These are phyloP conservation scores for Lepidium aucheri DNA, from an alignment of 345 rosid species.

Conservation along the genomic window DNA sequence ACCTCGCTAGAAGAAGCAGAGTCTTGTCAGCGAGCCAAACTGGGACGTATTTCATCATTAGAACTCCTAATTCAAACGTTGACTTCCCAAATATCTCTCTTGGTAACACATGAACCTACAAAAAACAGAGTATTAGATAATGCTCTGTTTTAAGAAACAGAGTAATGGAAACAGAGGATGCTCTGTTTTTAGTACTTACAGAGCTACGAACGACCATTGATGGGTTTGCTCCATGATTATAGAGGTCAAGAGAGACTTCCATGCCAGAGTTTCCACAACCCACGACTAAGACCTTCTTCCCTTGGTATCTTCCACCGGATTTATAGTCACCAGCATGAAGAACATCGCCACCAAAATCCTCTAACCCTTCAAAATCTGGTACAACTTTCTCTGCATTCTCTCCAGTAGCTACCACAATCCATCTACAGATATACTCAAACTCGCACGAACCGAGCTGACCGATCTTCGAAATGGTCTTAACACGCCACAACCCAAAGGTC, in stretches of 20 bases:
- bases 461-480: slow-evolving; percentile 40
- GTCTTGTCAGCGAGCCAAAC: slow-evolving; percentile 69
- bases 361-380: slow-evolving; percentile 68
- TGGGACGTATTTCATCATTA: slow-evolving; percentile 59
- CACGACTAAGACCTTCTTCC: slow-evolving; percentile 61
- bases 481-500: slow-evolving; percentile 61
- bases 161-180: not conserved
- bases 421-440: slow-evolving; percentile 67
- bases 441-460: slow-evolving; percentile 30
- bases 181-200: slow-evolving; percentile 34
- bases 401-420: slow-evolving; percentile 87
- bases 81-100: slow-evolving; percentile 74
- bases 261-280: slow-evolving; percentile 95
- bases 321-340: slow-evolving; percentile 71
- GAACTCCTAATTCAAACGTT: slow-evolving; percentile 50
- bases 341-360: slow-evolving; percentile 50
- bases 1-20: slow-evolving; percentile 43
- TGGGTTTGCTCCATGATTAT: slow-evolving; percentile 59
- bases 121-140: not conserved
- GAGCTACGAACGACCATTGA: slow-evolving; percentile 82
- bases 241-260: slow-evolving; percentile 84
- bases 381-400: slow-evolving; percentile 79
- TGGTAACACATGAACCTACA: slow-evolving; percentile 80
- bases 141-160: not conserved
- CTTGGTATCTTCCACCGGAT: slow-evolving; percentile 52